Evolutionary conservation across 2,329 filamentous ascomycete species (phyloP), one percentile per base, ranked within the genome.

Genomic region (Claviceps africana): DNA sequence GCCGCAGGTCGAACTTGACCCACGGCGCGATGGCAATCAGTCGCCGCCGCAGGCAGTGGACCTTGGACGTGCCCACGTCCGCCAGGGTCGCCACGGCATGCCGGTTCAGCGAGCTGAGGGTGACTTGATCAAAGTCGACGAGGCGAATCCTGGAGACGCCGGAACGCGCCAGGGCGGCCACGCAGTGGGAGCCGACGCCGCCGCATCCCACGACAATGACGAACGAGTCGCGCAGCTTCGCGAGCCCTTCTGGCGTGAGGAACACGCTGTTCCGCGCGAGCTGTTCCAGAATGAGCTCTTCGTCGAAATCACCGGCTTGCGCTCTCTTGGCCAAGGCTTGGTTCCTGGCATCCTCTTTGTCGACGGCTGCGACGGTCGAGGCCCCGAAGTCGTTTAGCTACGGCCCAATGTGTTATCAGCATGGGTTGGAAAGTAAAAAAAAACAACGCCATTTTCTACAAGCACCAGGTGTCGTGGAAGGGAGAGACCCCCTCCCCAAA

Each of bases 101-200:
- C n/a, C 93, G 77, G 67, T 98, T 98, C 51, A 98, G 72, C 3
- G 89, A 95, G 57, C 88, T 95, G 45, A 98, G 75, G 0, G 90
- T 95, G 35, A 98, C 91, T 74, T 98, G 93, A 66, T 98, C 93
- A 65, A 98, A 98, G 67, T 98, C 93, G 59, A 98, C 82, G 39
- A 98, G 78, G 1, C 93, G 83, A 51, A 98, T 76, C 60, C 82
- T 84, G n/a, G 85, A 83, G 44, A 95, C 88, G 33, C 93, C 93
- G 0, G 90, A 95, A 31, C 93, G 83, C 5, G 88, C 85, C 31
- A 98, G 80, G 3, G 93, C 84, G 1, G 90, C 84, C 4, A 85
- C 80, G 56, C 88, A 90, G 71, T 98, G 94, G 7, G 89, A 96
- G 46, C 93, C 93, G 5, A 98, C 93, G 43, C 93, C 93, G 56